Base-by-base conservation (phyloP, 2,329 filamentous ascomycete genomes). In the Colletotrichum phormii region DNA sequence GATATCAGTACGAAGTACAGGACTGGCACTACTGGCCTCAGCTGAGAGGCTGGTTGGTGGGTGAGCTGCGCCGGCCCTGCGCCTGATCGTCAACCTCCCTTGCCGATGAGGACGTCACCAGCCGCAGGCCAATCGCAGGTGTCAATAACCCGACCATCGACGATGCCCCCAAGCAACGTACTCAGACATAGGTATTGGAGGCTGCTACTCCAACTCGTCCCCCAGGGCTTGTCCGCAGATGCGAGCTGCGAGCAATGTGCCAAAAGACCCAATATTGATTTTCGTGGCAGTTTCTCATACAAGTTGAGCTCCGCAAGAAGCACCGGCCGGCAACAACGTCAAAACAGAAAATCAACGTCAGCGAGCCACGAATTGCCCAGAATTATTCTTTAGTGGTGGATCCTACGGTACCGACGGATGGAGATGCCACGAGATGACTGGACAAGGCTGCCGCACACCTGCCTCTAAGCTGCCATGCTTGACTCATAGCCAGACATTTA, bases 371-470 rank as follows among this genome's bases (percentile, higher is more conserved):
- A 54, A 51, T 42, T 65, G 63, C 29, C 62, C 67, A 67, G 53
- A 54, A 29, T 53, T 58, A 26, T 37, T 33, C 49, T 58, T 67
- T 55, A 42, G 29, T n/a, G 46, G 67, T 63, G 67, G 62, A 51
- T 58, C 62, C 18, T 11, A 35, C 66, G 55, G 59, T 61, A 61
- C 59, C 60, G 54, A 59, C 66, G 66, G 71, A 67, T 71, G 57
- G 29, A 58, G 33, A 46, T 67, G 53, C 62, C 37, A 61, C 57
- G 42, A 71, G 33, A 37, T 71, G 62, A 73, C 61, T 73, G 67
- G 67, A 66, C 61, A 57, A 71, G 67, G 66, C 71, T 65, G 71
- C 60, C 55, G 71, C 66, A 64, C 71, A 70, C 64, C 67, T 67
- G n/a, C 67, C 35, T 73, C 22, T 26, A 26, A 35, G 53, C 70